Evolutionary conservation across 2,329 filamentous ascomycete genomes (phyloP), one percentile per base, ranked within the genome.

Genomic region (Tolypocladium cylindrosporum): DNA sequence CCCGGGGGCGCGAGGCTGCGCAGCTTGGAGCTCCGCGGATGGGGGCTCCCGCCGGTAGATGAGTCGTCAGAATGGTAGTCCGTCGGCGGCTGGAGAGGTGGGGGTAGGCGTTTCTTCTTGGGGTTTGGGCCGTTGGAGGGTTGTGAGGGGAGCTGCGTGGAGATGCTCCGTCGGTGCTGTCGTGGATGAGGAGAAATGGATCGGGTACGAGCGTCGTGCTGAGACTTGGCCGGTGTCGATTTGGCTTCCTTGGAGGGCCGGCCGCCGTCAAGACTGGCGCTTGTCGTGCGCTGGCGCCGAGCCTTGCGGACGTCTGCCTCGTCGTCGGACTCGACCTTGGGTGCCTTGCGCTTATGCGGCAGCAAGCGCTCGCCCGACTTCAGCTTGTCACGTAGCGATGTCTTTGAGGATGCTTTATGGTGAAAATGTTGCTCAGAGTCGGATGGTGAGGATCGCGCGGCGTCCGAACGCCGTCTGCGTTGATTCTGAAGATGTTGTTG

Each of bases 21-120:
- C 56, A 83, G 66, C 61, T 83, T 84, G 50, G 82, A 81, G 63
- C 77, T 81, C 60, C 82, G 80, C 60, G 81, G 79, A 59, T 82
- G 79, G 11, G 83, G 82, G 63, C 81, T 84, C 42, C 78, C 83
- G 65, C 83, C 83, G 21, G 77, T 79, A 52, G 84, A 83, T 52
- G 86, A 85, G 62, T 87, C 80, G 68, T 89, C 87, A 0, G 86
- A 89, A 58, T 85, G 81, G 61, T 88, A 87, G 60, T 86, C 84
- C 31, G 79, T 81, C 11, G 84, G 48, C 31, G 48, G 78, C 56
- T 83, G 79, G 55, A 88, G 75, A 13, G 85, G 84, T 8, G 82
- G 79, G 9, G 85, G 83, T 31, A 82, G 69, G 52, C 79, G 82
- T 70, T 79, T 83, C 70, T 86, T 87, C 72, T 87, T 87, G 59